Evolutionary conservation across 345 rosid genomes (phyloP), one percentile per base, ranked within the genome.

Genomic region (Mangifera indica): DNA sequence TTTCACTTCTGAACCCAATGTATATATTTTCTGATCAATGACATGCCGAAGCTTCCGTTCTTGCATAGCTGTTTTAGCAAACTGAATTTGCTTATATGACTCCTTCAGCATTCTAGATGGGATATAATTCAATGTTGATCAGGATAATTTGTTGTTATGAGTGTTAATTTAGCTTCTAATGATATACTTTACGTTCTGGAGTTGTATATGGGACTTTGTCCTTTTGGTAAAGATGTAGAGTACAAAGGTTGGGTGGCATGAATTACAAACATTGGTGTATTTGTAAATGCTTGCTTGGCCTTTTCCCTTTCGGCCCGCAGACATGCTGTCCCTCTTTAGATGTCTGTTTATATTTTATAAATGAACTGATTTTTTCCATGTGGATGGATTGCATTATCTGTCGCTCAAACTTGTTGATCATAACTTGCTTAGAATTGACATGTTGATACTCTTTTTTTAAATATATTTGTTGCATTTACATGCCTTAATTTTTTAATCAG

Each of bases 241-340:
- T 26, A 18, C 63, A 67, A 77, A 58, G 73, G 71, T 68, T 77
- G 79, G 66, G 72, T 69, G 48, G 5, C 69, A 40, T 67, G 59
- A 51, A 73, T 75, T 65, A 72, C 59, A 29, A 76, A 74, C 66
- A 63, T 52, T 44, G 45, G 32, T 65, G 46, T 25, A 34, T 71
- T 34, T 67, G 76, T 72, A 70, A 71, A 76, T 65, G 53, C 12
- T 59, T 71, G 68, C 22, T 71, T 59, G 66, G 14, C 63, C 48
- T 57, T 60, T 71, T 45, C 20, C 45, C 75, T 81, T 76, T 71
- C 77, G 18, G 61, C 52, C 63, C 75, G 46, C 72, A 24, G 78
- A 51, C 72, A 29, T 77, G 77, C 32, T 73, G 56, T 57, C 63
- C 54, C 84, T 65, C 54, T 46, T 70, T 70, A 44, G 69, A 60